These are phyloP conservation scores for Aspergillus sp. DNA, from an alignment of 2,329 filamentous ascomycete genomes.

Conservation along the genomic window DNA sequence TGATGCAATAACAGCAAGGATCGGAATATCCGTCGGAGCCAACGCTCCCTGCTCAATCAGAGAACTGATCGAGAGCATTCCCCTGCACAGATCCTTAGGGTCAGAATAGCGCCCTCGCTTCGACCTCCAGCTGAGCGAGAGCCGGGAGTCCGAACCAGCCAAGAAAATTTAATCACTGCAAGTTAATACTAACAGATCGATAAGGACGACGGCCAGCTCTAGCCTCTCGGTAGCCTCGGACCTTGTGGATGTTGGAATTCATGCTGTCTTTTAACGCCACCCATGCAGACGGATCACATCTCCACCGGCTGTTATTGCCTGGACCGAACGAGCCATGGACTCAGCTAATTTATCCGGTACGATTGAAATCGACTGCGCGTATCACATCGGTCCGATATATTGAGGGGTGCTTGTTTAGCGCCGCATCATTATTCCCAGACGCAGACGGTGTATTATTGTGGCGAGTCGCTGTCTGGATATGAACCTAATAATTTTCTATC, in stretches of 20 bases:
- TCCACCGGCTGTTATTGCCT: not conserved
- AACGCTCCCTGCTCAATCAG: too few species aligned
- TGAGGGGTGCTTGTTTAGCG: not conserved
- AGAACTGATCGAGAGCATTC: too few species aligned
- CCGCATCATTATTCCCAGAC: not conserved
- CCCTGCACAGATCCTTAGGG: not conserved
- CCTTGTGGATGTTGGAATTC: not conserved
- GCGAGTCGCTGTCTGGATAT: not conserved
- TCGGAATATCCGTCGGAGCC: too few species aligned
- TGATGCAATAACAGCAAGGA: too few species aligned
- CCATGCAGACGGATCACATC: not conserved
- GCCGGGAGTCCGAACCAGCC: too few species aligned
- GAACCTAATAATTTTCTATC: not conserved
- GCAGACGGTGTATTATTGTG: not conserved
- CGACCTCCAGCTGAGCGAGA: too few species aligned
- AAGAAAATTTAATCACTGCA: too few species aligned
- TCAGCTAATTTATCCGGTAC: constrained; percentile 4
- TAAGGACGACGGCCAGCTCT: too few species aligned
- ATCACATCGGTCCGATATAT: not conserved
- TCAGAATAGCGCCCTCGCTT: not conserved
- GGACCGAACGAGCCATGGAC: not conserved
- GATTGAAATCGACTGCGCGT: not conserved
- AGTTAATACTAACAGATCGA: too few species aligned
- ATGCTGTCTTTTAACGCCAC: not conserved
- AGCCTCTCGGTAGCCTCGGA: not conserved